Base-by-base conservation (phyloP, 345 rosid species). In the Limnanthes douglasii region DNA sequence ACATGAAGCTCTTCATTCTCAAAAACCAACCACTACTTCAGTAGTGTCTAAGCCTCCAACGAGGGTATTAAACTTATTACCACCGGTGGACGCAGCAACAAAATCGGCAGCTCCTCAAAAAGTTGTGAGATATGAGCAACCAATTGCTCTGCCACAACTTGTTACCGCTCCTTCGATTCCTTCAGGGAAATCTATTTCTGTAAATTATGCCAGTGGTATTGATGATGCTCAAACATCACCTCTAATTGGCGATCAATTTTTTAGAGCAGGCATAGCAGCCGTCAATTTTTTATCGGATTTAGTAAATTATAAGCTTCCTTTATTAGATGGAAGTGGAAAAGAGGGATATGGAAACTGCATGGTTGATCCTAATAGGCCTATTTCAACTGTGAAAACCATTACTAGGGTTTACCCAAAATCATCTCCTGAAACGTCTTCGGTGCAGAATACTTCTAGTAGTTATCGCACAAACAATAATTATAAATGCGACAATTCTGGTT, bases 231-330 rank as follows among this genome's bases (percentile, higher is more conserved):
- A 37, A 13, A 42, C 70, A 16, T 60, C 84, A 36, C 44, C 65
- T 28, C 74, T 66, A 30, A 51, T 75, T 43, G 50, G 82, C 16
- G 84, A 82, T 41, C 93, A 78, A 51, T 52, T 86, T 44, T 37
- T 75, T 43, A 82, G 53, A 45, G 88, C 71, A 3, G 93, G 97
- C 45, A 57, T 82, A 53, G 74, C 65, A 30, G 79, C 82, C 0
- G 73, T 73, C 23, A 59, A 63, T 33, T 59, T 70, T 41, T 37
- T 86, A 8, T 70, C 81, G 1, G 94, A 82, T 57, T 24, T 86
- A 39, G 68, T 77, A 14, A 82, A 66, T 59, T 60, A 45, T 52
- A 86, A 65, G 69, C 39, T 75, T 45, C 82, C 86, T 32, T 31
- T 55, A 15, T 49, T 61, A 23, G 84, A 75, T 59, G 77, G 73